Evolutionary conservation across 2,329 filamentous ascomycete species (phyloP).

Genomic region (Biscogniauxia sp.): DNA sequence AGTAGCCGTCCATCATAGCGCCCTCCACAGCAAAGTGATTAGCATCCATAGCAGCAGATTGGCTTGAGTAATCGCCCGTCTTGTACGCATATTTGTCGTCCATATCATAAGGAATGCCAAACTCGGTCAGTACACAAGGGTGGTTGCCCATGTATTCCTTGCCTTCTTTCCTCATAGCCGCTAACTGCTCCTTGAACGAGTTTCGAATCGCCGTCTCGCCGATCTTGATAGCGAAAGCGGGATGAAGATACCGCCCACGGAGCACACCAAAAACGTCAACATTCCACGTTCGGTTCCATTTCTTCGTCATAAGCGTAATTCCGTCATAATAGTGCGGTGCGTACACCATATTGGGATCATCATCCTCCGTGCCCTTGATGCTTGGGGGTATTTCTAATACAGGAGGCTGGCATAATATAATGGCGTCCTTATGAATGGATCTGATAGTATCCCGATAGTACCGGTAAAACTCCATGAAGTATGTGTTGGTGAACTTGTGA

Average conservation of each 20-base stretch:
- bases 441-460: conserved; percentile 74
- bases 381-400: conserved; percentile 87
- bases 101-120: conserved; percentile 98
- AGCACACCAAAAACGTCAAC: conserved; percentile 92
- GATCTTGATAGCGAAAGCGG: conserved; percentile 87
- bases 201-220: conserved; percentile 94
- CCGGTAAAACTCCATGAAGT: conserved; percentile 85
- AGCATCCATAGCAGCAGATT: conserved; percentile 89
- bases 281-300: conserved; percentile 98
- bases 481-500: conserved; percentile 83
- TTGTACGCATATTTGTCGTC: conserved; percentile 94
- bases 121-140: conserved; percentile 88
- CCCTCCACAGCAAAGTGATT: conserved; percentile 93
- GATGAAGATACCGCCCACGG: conserved; percentile 81
- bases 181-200: conserved; percentile 84
- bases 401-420: conserved; percentile 88
- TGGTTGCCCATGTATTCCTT: conserved; percentile 84
- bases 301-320: conserved; percentile 94
- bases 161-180: conserved; percentile 80
- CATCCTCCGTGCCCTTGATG: conserved; percentile 83
- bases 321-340: conserved; percentile 97
- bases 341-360: conserved; percentile 88
- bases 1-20: conserved; percentile 78
- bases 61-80: conserved; percentile 91
- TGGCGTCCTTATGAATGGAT: conserved; percentile 71